These are phyloP conservation scores for Mytilinidion resinicola DNA, from an alignment of 495 filamentous ascomycete genomes.

Conservation along the genomic window DNA sequence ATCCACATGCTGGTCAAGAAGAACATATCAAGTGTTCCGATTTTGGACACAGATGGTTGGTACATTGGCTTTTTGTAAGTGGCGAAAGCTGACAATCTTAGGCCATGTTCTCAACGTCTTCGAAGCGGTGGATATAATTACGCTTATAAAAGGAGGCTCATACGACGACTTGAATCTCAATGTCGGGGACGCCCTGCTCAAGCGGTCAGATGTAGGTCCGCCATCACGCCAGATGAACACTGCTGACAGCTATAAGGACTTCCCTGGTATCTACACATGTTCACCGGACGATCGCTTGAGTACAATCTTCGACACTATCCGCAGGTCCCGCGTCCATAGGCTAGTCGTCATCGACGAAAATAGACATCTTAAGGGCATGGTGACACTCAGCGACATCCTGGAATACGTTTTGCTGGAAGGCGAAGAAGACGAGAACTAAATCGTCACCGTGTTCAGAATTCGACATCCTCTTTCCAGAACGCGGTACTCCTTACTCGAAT, in stretches of 20 bases:
- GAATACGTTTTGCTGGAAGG: conserved; percentile 89
- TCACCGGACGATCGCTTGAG: conserved; percentile 84
- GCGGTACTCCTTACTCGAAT: too few species aligned
- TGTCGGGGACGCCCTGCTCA: conserved; percentile 85
- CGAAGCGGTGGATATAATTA: conserved; percentile 95
- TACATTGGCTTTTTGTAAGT: neutral
- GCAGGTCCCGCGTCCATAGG: conserved; percentile 87
- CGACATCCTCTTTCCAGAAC: too few species aligned
- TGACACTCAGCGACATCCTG: conserved; percentile 93
- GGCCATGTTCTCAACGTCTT: conserved; percentile 88
- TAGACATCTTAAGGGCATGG: conserved; percentile 75
- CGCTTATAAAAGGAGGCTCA: conserved; percentile 84
- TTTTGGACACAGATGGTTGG: conserved; percentile 72
- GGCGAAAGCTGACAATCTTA: conserved; percentile 26
- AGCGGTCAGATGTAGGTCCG: conserved; percentile 63
- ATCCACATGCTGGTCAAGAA: conserved; percentile 89
- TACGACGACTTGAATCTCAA: conserved; percentile 85
- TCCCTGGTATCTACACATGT: conserved; percentile 94
- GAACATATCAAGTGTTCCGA: conserved; percentile 92
- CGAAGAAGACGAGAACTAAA: conserved; percentile 52
- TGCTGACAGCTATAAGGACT: conserved; percentile 55
- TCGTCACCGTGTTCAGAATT: too few species aligned
- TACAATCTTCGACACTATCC: conserved; percentile 94
- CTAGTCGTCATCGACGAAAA: conserved; percentile 88
- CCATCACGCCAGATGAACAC: neutral